Conservation (phyloP, 148 eudicot genomes). For the Rhododendron henanense region DNA sequence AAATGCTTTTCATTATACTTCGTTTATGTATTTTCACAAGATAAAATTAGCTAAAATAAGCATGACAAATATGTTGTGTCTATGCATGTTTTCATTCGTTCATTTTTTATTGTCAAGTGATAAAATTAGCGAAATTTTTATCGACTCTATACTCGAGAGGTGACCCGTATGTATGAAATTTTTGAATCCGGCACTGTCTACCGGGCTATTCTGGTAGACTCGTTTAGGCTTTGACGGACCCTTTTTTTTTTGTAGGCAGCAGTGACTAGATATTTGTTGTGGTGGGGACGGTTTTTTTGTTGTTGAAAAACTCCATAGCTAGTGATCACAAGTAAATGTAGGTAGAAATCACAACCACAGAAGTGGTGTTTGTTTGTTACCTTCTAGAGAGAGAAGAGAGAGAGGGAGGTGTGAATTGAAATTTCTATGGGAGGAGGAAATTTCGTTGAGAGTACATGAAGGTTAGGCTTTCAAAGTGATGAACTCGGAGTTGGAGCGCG, state of each 20-base stretch:
- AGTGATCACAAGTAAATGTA: background rate
- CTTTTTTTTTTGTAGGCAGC: constrained; percentile 37
- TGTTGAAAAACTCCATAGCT: constrained; percentile 49
- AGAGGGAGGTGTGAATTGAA: background rate
- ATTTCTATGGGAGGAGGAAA: background rate
- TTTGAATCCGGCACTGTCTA: constrained; percentile 41
- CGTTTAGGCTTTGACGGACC: constrained; percentile 57
- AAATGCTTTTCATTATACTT: too few species aligned
- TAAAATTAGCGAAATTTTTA: too few species aligned
- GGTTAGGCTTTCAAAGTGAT: too few species aligned
- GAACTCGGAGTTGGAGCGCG: background rate
- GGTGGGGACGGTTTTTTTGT: constrained; percentile 44
- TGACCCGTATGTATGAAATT: too few species aligned
- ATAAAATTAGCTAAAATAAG: too few species aligned
- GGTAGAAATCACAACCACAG: background rate
- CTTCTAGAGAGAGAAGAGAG: background rate
- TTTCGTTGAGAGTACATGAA: background rate
- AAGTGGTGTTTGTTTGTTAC: background rate
- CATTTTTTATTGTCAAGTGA: too few species aligned
- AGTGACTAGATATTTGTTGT: constrained; percentile 58
- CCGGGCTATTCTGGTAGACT: constrained; percentile 30
- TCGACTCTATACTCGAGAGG: too few species aligned
- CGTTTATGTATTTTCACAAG: too few species aligned
- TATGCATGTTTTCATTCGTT: too few species aligned
- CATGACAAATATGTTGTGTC: too few species aligned